Percentiles rank a stretch among this genome's conserved stretches.
Evolutionary conservation across 768 basidiomycete species (phyloP).

Genomic region (Pisolithus microcarpus): DNA sequence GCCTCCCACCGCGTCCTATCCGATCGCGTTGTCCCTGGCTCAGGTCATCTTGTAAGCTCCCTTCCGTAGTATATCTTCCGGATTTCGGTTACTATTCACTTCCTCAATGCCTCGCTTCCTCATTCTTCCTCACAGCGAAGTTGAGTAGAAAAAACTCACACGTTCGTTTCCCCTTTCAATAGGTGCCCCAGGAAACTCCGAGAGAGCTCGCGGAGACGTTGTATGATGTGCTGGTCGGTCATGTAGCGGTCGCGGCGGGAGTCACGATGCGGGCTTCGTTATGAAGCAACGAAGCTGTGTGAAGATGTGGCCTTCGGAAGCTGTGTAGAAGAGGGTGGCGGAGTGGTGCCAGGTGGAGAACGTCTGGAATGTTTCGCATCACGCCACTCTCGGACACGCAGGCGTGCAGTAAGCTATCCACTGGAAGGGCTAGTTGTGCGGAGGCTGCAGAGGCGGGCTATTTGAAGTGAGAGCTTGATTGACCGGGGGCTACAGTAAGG

Average conservation of each 20-base stretch:
- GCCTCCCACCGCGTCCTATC: constrained; percentile 15
- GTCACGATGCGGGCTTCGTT: background rate
- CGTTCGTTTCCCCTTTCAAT: too few relatives aligned
- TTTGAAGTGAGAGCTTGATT: too few relatives aligned
- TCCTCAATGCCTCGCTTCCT: too few relatives aligned
- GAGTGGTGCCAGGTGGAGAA: too few relatives aligned
- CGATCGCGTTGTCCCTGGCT: constrained; percentile 17
- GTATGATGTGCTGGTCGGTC: background rate
- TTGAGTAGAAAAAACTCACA: too few relatives aligned
- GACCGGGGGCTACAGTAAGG: too few relatives aligned
- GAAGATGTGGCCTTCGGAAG: too few relatives aligned
- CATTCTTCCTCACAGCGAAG: too few relatives aligned
- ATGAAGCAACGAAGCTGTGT: background rate
- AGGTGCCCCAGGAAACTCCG: too few relatives aligned
- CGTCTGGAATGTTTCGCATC: too few relatives aligned
- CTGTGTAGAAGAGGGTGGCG: too few relatives aligned
- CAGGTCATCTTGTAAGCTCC: constrained; percentile 25
- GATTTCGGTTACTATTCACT: too few relatives aligned
- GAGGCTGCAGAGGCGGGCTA: background rate
- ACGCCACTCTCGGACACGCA: background rate
- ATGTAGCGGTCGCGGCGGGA: background rate
- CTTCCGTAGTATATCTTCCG: background rate
- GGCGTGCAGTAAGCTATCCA: background rate
- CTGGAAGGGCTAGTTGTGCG: background rate
- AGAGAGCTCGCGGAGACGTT: background rate